Evolutionary conservation across 225 moss, liverwort and hornwort genomes (phyloP), one percentile per base, ranked within the genome.

Genomic region (Pseudoscleropodium purum): DNA sequence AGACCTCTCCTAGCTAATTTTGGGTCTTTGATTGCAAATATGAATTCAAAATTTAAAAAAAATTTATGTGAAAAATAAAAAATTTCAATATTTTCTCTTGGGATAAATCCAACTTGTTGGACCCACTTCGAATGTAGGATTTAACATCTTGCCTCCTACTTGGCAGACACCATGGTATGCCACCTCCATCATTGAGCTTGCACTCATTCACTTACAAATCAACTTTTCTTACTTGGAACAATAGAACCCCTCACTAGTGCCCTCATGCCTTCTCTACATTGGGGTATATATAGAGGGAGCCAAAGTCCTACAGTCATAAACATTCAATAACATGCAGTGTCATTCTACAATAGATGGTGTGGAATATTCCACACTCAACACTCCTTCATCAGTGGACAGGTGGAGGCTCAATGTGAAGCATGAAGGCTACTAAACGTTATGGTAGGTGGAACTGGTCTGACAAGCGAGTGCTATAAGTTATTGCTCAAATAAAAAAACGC

Each of bases 141-240:
- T 47, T 47, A 47, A 10, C 47, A 9, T 47, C 47, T 10, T 47
- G 10, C 9, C 51, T 51, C 10, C 10, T 37, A 27, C 6, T 3
- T 69, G 4, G 24, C 0, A 4, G 7, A 39, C 69, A 39, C 7
- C 7, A 23, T n/a, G 3, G 7, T 4, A 2, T 25, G 14, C 39
- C 14, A 39, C 26, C 15, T 72, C 26, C 41, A 25, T 70, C 70
- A 70, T 14, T 4, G 2, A 39, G 25, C 8, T 39, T 0, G 4
- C 13, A 69, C 25, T 25, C 70, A n/a, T n/a, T n/a, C n/a, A 72
- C 41, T 41, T 1, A 39, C 25, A 25, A 61, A 24, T 24, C 13
- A 70, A 70, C 1, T 0, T 39, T 69, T 39, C 13, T 39, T n/a
- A 69, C n/a, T n/a, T 68, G n/a, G n/a, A n/a, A 23, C 2, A n/a